Conservation (phyloP, 257 asterid species). For the Ballota nigra region DNA sequence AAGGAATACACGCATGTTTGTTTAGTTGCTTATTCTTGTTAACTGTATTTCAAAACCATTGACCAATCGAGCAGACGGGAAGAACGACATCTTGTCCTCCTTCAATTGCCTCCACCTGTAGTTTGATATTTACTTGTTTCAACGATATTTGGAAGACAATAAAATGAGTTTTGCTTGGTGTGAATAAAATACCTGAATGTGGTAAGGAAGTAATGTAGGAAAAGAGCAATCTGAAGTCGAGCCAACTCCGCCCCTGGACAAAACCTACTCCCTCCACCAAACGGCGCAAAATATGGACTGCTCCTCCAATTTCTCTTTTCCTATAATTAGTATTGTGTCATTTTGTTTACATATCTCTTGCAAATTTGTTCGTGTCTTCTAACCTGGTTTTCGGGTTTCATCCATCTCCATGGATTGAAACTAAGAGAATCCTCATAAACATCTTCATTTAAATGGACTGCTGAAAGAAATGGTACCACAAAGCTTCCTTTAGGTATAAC, state of each 20-base stretch:
- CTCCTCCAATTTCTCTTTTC: slow-evolving; percentile 90
- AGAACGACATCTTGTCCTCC: slow-evolving; percentile 83
- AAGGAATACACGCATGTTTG: background rate
- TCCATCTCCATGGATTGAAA: slow-evolving; percentile 97
- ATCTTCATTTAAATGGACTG: slow-evolving; percentile 66
- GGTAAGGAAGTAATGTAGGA: slow-evolving; percentile 72
- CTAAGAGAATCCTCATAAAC: slow-evolving; percentile 55
- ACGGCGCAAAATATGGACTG: slow-evolving; percentile 71
- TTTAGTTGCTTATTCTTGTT: slow-evolving; percentile 24
- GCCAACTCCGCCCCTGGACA: slow-evolving; percentile 97
- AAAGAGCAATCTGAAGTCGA: slow-evolving; percentile 87
- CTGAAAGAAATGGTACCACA: slow-evolving; percentile 89
- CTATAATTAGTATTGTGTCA: too few species aligned
- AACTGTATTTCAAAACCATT: slow-evolving; percentile 80
- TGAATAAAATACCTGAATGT: slow-evolving; percentile 48
- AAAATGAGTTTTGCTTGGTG: background rate
- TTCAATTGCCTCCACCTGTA: slow-evolving; percentile 79
- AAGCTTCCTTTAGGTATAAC: slow-evolving; percentile 80
- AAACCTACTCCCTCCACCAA: slow-evolving; percentile 89
- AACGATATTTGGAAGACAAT: background rate
- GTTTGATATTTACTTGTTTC: background rate
- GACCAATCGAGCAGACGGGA: slow-evolving; percentile 90
- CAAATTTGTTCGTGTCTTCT: background rate
- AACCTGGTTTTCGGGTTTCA: slow-evolving; percentile 79
- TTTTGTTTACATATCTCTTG: too few species aligned